Percentiles rank a stretch among this genome's conserved stretches.
These are phyloP conservation scores for Xerocomellus dryophilus DNA, from an alignment of 768 basidiomycete species.

Conservation along the genomic window DNA sequence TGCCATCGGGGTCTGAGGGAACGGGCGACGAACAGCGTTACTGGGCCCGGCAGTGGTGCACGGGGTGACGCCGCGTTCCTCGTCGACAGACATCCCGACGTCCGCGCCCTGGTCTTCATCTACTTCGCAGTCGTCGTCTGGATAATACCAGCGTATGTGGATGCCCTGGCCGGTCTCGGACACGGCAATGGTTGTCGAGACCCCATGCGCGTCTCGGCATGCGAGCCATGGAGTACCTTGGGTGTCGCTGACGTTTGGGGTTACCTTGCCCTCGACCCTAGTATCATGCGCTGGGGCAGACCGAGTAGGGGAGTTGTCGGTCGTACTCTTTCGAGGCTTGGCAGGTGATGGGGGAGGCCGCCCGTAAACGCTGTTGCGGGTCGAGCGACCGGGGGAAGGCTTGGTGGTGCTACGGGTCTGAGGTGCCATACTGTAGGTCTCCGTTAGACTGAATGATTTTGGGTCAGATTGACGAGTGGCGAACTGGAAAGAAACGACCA, in stretches of 20 bases:
- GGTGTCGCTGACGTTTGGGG: neutral
- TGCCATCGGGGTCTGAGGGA: constrained; percentile 22
- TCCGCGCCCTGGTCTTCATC: constrained; percentile 9
- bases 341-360: constrained; percentile 6
- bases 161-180: constrained; percentile 23
- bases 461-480: neutral
- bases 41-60: neutral
- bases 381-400: constrained; percentile 13
- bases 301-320: neutral
- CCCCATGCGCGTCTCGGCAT: constrained; percentile 14
- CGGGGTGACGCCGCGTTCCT: constrained; percentile 19
- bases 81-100: constrained; percentile 12
- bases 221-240: constrained; percentile 15
- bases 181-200: constrained; percentile 11
- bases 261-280: neutral
- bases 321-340: constrained; percentile 7
- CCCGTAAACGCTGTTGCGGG: constrained; percentile 27
- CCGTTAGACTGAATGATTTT: neutral
- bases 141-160: constrained; percentile 22
- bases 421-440: constrained; percentile 23
- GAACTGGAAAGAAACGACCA: neutral
- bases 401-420: constrained; percentile 22
- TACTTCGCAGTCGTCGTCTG: constrained; percentile 2
- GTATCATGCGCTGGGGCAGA: neutral
- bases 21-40: neutral